Evolutionary conservation across 1,284 basidiomycete genomes (phyloP), one percentile per base, ranked within the genome.

Genomic region (Tilletia indica): DNA sequence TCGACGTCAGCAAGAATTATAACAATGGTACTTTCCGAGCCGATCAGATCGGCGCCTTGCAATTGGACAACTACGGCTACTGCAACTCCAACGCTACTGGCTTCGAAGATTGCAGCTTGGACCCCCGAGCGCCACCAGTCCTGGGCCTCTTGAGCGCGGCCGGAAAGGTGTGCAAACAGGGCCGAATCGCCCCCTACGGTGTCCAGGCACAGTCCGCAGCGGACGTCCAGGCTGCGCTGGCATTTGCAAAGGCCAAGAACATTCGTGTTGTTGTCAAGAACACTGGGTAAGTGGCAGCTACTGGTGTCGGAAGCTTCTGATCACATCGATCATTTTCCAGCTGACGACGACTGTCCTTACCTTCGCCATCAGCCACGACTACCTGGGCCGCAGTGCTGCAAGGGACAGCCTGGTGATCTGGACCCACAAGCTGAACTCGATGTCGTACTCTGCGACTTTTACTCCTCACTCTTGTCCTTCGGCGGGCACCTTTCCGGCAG

Each of bases 381-480:
- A 73, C 48, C 58, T 66, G 11, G 75, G 75, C 36, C 56, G 71
- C 39, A 56, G 88, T 87, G 3, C 89, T 0, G 48, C 39, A 5
- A 61, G 39, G 19, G 69, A 73, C 69, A 61, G 63, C 9, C 63
- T 76, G 11, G 58, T 72, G 48, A 67, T 76, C 49, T 73, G 75
- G 69, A 73, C 75, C 11, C 71, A 73, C 51, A 69, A 76, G 8
- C 69, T 76, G 6, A 67, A 71, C 19, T 42, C 21, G 16, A 64
- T 69, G n/a, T 16, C 11, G 6, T 74, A 69, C 67, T 21, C 36
- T 21, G 56, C 51, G 2, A 66, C 36, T 9, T 84, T 85, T 68
- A 85, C 85, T 71, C 77, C 87, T 9, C 86, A 85, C 2, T 85
- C 86, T 73, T 64, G 61, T 34, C 14, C 61, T 16, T 39, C 36